Evolutionary conservation across 352 stramenopile genomes (phyloP), one percentile per base, ranked within the genome.

Genomic region (Saprolegnia diclina): DNA sequence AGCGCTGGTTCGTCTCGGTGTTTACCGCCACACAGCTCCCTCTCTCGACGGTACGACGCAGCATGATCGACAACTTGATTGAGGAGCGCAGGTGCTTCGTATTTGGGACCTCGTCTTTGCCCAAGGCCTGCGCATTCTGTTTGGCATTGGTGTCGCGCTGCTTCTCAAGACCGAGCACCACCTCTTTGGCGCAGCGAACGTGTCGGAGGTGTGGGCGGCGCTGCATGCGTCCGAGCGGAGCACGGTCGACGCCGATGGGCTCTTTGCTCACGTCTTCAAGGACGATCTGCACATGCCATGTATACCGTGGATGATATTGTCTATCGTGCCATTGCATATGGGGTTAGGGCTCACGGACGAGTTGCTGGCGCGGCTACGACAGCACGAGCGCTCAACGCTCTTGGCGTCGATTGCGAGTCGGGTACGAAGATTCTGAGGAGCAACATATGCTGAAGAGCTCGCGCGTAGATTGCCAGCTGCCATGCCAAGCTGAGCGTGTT

Each of bases 31-130:
- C 83, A 1, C 71, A 76, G 10, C 76, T 92, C 19, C 85, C 85
- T 9, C 66, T 92, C 4, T 81, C 83, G 21, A 92, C 83, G n/a
- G 83, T 90, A 71, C 6, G 32, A 21, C 22, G 5, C 22, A 59
- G 38, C 35, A 18, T 11, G 32, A 55, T 16, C 48, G 61, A 32
- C 16, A n/a, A 38, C 16, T 35, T 13, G 35, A 56, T 35, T 67
- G 5, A 70, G 35, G 21, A 19, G 19, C 52, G 16, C 53, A 87
- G 79, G 79, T 88, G n/a, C 65, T 92, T 29, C 75, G 85, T 9
- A 84, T 92, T 38, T 92, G 85, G 85, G 85, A 92, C 55, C 78
- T 77, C 0, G 90, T 92, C 61, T 92, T 92, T 48, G 81, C 80
- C 22, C 81, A 88, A 44, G 85, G 83, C 1, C 67, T 91, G 4